Conservation (phyloP, 768 basidiomycete species). For the Xerocomellus intermedius region DNA sequence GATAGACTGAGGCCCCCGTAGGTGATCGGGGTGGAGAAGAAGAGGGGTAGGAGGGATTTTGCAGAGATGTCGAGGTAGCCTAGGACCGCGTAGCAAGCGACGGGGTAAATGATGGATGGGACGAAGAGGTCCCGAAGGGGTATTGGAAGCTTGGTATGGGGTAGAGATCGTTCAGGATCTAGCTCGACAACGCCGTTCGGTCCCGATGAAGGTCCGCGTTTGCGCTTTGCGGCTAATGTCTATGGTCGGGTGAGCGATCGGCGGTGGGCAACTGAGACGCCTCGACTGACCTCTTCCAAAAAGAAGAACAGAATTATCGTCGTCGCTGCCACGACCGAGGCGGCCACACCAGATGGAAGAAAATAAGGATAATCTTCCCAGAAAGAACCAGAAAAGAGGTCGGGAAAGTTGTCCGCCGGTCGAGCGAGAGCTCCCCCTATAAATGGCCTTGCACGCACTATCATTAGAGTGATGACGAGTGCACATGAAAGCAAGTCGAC, state of each 20-base stretch:
- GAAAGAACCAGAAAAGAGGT: slow-evolving; percentile 45
- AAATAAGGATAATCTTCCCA: slow-evolving; percentile 57
- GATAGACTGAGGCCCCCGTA: slow-evolving; percentile 39
- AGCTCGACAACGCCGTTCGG: not conserved
- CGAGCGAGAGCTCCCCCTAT: slow-evolving; percentile 55
- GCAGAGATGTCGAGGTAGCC: slow-evolving; percentile 40
- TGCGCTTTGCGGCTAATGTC: slow-evolving; percentile 13
- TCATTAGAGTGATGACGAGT: not conserved
- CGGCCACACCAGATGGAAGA: slow-evolving; percentile 61
- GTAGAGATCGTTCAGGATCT: slow-evolving; percentile 5
- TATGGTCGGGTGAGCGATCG: slow-evolving; percentile 8
- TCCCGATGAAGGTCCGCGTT: not conserved
- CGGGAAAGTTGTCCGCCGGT: slow-evolving; percentile 53
- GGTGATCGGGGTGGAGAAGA: slow-evolving; percentile 38
- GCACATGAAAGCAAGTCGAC: slow-evolving; percentile 7
- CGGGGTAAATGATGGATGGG: slow-evolving; percentile 32
- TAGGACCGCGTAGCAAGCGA: slow-evolving; percentile 34
- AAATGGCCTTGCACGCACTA: slow-evolving; percentile 23
- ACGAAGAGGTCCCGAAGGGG: slow-evolving; percentile 42
- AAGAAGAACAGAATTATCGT: slow-evolving; percentile 43
- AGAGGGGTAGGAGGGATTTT: slow-evolving; percentile 39
- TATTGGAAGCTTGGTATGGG: slow-evolving; percentile 28
- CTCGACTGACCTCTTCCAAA: slow-evolving; percentile 49
- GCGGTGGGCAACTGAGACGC: too few species aligned
- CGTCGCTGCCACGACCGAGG: slow-evolving; percentile 47